Percentiles rank a stretch among this genome's conserved stretches.
Conservation (phyloP, 169 alveolate species). For the Amoebophrya sp. region DNA sequence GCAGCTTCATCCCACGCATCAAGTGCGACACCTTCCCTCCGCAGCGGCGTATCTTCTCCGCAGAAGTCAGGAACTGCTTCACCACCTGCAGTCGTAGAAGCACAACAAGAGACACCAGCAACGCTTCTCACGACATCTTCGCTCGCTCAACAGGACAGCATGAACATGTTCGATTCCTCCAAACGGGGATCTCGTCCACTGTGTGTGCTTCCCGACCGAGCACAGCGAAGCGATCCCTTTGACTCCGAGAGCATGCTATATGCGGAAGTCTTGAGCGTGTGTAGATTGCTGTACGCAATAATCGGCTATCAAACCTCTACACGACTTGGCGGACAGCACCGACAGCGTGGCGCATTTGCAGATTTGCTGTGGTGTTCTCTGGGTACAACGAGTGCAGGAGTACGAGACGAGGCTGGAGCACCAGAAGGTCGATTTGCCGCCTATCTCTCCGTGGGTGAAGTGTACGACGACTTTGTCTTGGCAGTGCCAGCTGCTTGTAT, state of each 20-base stretch:
- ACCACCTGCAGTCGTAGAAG: background rate
- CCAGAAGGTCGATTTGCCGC: too few relatives aligned
- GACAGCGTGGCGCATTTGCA: slow-evolving; percentile 8
- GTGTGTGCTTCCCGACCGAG: too few relatives aligned
- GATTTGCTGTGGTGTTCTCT: background rate
- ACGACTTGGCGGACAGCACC: background rate
- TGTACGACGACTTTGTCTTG: background rate
- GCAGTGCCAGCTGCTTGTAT: too few relatives aligned
- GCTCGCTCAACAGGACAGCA: too few relatives aligned
- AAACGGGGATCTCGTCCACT: too few relatives aligned
- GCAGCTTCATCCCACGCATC: background rate
- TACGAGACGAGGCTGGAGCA: too few relatives aligned
- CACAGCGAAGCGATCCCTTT: background rate
- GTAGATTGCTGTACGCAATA: background rate
- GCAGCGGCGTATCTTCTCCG: background rate
- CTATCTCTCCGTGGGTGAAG: background rate
- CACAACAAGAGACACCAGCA: background rate
- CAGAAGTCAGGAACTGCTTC: background rate
- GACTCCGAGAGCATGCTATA: background rate
- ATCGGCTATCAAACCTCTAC: slow-evolving; percentile 9
- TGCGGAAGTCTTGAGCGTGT: background rate
- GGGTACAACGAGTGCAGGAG: background rate
- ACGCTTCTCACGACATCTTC: background rate
- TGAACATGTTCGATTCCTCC: too few relatives aligned
- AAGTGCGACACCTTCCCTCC: background rate